Evolutionary conservation across 352 stramenopile genomes (phyloP).

Genomic region (Globisporangium canariense): DNA sequence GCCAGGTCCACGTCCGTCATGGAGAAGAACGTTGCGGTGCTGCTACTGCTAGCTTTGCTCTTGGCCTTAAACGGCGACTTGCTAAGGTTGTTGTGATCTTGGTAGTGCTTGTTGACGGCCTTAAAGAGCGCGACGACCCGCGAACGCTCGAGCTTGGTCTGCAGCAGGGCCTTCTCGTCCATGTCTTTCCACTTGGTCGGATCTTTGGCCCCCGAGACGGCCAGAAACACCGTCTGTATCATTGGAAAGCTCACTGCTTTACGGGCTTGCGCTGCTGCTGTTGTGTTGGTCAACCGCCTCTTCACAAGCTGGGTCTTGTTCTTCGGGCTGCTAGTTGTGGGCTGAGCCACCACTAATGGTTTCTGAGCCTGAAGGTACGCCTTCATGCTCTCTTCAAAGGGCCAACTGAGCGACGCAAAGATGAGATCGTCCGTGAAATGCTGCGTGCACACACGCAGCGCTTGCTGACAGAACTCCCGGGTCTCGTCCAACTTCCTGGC

Average conservation of each 20-base stretch:
- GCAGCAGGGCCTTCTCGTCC: constrained; percentile 35
- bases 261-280: not conserved
- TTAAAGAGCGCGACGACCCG: constrained; percentile 54
- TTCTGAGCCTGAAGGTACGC: not conserved
- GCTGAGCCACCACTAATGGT: not conserved
- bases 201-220: constrained; percentile 38
- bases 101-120: constrained; percentile 28
- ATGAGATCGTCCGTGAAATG: constrained; percentile 37
- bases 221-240: constrained; percentile 44
- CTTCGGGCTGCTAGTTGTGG: not conserved
- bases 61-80: not conserved
- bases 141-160: constrained; percentile 46
- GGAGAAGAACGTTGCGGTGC: constrained; percentile 30
- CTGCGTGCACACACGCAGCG: constrained; percentile 35
- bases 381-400: constrained; percentile 16
- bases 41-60: constrained; percentile 11
- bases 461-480: constrained; percentile 31
- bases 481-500: constrained; percentile 29
- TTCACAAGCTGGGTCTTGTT: not conserved
- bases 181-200: constrained; percentile 27
- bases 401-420: constrained; percentile 23
- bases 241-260: constrained; percentile 17
- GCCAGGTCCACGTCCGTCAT: constrained; percentile 57
- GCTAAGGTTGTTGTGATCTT: constrained; percentile 7
- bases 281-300: not conserved